Base-by-base conservation (phyloP, 495 filamentous ascomycete species). In the Chaetomium fimeti region DNA sequence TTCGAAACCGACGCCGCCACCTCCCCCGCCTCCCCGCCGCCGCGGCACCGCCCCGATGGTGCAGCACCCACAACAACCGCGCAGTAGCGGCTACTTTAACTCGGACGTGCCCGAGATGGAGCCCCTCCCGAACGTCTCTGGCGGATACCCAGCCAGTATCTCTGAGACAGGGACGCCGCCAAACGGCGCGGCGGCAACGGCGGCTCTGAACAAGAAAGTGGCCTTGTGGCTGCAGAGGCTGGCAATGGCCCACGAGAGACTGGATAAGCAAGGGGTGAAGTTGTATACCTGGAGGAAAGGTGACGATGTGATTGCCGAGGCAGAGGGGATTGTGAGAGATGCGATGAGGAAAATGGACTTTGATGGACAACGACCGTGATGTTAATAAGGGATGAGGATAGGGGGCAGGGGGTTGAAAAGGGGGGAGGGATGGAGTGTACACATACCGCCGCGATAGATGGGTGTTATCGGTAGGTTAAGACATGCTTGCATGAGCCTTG, bases 251-350 rank as follows among this genome's bases (percentile, higher is more conserved):
- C 85, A 89, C 61, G 82, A 88, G 36, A 76, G 88, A 9, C 81
- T 98, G 11, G 85, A 85, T 5, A 72, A 81, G 0, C 78, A 84
- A 57, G 90, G 89, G 2, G 91, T 98, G 0, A 75, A 85, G 65
- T 75, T 99, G 62, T 85, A 89, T 63, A 93, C 84, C 63, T 98
- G 94, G 94, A 83, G 91, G 49, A 85, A 85, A 6, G 94, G 94
- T 1, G 81, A 79, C n/a, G 94, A 98, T 82, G 89, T 90, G 22
- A 74, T 81, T 47, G 66, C 68, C 7, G 82, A 84, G 67, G 81
- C 82, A 9, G 73, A 78, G 60, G 80, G 80, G 25, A 76, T 84
- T 54, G 79, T 84, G 16, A 72, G 68, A 63, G 76, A 74, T 66
- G 81, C 72, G 16, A 22, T 80, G 68, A 72, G 68, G 64, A 71